These are phyloP conservation scores for Xylariaceae sp. DNA, from an alignment of 2,329 filamentous ascomycete species.

Conservation along the genomic window DNA sequence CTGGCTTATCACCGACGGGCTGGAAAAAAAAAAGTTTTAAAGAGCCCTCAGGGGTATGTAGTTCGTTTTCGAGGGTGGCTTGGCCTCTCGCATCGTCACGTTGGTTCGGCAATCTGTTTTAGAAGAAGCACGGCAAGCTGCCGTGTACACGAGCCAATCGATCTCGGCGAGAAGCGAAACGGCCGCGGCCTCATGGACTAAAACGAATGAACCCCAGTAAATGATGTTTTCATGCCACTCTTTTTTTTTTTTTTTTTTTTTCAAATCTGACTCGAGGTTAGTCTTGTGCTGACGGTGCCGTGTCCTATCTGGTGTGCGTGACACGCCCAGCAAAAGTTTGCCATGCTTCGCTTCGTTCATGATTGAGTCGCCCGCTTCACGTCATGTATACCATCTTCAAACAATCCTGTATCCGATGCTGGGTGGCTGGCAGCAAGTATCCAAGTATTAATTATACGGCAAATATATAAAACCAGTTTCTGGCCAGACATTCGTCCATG, in stretches of 20 bases:
- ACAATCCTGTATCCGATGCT: neutral
- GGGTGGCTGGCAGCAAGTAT: no score
- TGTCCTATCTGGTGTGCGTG: neutral
- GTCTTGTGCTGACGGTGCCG: neutral
- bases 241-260: neutral
- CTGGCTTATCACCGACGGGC: neutral
- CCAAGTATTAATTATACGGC: neutral
- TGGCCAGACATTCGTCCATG: neutral
- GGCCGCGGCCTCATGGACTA: constrained; percentile 2
- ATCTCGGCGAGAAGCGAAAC: constrained; percentile 14
- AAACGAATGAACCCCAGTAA: neutral
- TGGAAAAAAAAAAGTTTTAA: no score
- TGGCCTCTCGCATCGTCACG: constrained; percentile 12
- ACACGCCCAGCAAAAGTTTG: neutral
- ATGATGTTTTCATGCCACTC: neutral
- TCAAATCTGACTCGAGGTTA: neutral
- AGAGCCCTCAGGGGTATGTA: no score
- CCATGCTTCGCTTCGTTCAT: neutral
- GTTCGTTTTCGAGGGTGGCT: neutral
- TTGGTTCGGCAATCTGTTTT: constrained; percentile 15
- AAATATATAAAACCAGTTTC: neutral
- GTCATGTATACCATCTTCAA: neutral
- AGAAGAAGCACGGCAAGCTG: constrained; percentile 10
- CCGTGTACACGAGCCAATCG: constrained; percentile 14
- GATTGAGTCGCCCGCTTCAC: neutral